These are phyloP conservation scores for Quillaja saponaria DNA, from an alignment of 306 rosid species.

Conservation along the genomic window DNA sequence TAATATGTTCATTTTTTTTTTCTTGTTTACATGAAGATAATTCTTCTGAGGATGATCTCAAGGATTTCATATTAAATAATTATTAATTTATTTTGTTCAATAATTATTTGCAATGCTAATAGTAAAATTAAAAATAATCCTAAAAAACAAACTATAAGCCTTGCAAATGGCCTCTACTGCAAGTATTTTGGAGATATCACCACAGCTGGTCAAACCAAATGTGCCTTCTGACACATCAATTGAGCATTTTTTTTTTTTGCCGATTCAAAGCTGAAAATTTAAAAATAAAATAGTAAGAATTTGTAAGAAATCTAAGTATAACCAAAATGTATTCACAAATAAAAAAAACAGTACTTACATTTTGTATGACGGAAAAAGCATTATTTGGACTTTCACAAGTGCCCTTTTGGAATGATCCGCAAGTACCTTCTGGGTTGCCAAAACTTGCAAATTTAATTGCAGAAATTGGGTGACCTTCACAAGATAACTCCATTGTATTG, in stretches of 20 bases:
- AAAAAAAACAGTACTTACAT: background rate
- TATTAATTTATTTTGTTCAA: too few species aligned
- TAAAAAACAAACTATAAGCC: background rate
- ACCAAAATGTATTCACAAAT: too few species aligned
- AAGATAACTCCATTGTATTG: conserved; percentile 23
- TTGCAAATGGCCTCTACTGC: background rate
- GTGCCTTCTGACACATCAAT: background rate
- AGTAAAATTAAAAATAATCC: too few species aligned
- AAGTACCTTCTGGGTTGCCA: conserved; percentile 27
- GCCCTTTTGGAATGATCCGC: conserved; percentile 34
- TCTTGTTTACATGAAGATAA: too few species aligned
- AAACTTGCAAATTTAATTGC: conserved; percentile 37
- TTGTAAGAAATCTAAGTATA: too few species aligned
- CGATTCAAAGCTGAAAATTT: background rate
- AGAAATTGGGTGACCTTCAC: conserved; percentile 29
- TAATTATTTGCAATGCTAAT: too few species aligned
- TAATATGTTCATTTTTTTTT: too few species aligned
- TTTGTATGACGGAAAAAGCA: conserved; percentile 23
- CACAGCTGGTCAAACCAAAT: background rate
- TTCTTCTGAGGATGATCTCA: too few species aligned
- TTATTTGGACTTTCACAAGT: conserved; percentile 21
- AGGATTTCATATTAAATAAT: too few species aligned
- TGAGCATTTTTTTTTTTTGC: background rate
- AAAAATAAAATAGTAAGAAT: background rate
- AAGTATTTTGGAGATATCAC: background rate